These are phyloP conservation scores for Stereum hirsutum DNA, from an alignment of 1,284 basidiomycete genomes.

Conservation along the genomic window DNA sequence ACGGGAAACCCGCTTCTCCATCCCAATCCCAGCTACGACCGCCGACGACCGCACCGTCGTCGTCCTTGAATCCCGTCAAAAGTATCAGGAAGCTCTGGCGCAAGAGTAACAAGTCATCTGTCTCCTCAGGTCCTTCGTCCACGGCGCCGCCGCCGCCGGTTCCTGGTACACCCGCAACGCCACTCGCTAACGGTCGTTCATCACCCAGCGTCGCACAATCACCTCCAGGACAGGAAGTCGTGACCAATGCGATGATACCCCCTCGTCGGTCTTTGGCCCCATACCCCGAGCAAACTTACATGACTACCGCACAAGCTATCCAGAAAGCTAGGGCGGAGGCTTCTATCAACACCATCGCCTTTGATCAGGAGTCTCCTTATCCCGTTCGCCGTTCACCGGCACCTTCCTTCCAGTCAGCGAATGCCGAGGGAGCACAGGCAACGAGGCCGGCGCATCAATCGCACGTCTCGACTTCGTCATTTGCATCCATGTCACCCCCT, in stretches of 20 bases:
- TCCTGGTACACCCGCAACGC: slow-evolving; percentile 6
- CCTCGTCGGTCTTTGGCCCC: slow-evolving; percentile 1
- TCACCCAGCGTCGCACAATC: background rate
- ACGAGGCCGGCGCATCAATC: background rate
- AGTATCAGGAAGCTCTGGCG: slow-evolving; percentile 67
- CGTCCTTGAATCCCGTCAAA: slow-evolving; percentile 58
- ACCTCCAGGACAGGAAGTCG: slow-evolving; percentile 8
- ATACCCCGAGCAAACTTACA: slow-evolving; percentile 7
- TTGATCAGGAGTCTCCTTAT: slow-evolving; percentile 62
- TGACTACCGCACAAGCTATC: slow-evolving; percentile 7
- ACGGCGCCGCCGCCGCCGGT: slow-evolving; percentile 13
- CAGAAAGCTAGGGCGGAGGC: slow-evolving; percentile 14
- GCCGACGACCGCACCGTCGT: slow-evolving; percentile 16
- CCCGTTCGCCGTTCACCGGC: slow-evolving; percentile 28
- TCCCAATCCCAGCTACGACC: slow-evolving; percentile 13
- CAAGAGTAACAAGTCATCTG: slow-evolving; percentile 49
- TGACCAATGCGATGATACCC: slow-evolving; percentile 9
- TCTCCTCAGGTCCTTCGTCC: slow-evolving; percentile 19
- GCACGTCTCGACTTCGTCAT: slow-evolving; percentile 1
- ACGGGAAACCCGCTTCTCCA: slow-evolving; percentile 24
- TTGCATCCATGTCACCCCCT: slow-evolving; percentile 4
- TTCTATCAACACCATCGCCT: slow-evolving; percentile 37
- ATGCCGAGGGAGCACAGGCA: too few species aligned
- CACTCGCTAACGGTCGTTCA: slow-evolving; percentile 1
- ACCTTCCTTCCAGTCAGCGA: slow-evolving; percentile 5